Evolutionary conservation across 495 filamentous ascomycete genomes (phyloP).

Genomic region (Talaromyces thailandensis): DNA sequence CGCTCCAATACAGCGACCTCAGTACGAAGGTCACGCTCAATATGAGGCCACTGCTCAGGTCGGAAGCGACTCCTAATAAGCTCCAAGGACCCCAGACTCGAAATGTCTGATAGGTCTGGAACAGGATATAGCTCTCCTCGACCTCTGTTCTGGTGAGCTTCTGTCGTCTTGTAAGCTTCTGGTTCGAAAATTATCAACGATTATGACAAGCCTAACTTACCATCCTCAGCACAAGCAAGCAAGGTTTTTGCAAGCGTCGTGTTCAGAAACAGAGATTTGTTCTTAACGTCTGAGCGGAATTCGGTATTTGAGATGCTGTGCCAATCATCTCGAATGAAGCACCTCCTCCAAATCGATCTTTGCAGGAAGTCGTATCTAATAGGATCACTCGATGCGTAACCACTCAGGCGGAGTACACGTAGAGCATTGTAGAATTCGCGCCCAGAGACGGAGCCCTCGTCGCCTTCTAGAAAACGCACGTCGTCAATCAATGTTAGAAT

Average conservation of each 20-base stretch:
- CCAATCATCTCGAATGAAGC: slow-evolving; percentile 74
- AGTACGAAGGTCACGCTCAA: slow-evolving; percentile 41
- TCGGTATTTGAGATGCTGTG: slow-evolving; percentile 31
- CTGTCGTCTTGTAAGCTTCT: slow-evolving; percentile 15
- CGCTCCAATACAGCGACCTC: slow-evolving; percentile 44
- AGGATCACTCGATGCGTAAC: slow-evolving; percentile 35
- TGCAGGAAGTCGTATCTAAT: slow-evolving; percentile 47
- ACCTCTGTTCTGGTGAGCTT: slow-evolving; percentile 11
- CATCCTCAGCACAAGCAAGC: slow-evolving; percentile 19
- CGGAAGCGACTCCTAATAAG: slow-evolving; percentile 46
- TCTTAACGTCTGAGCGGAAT: slow-evolving; percentile 17
- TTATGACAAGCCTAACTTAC: slow-evolving; percentile 13
- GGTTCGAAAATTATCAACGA: neutral
- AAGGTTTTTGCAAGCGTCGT: slow-evolving; percentile 28
- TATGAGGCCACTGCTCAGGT: slow-evolving; percentile 37
- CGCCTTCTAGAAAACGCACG: slow-evolving; percentile 14
- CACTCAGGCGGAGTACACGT: slow-evolving; percentile 50
- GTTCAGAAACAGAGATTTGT: slow-evolving; percentile 14
- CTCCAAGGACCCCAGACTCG: slow-evolving; percentile 40
- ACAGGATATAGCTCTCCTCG: slow-evolving; percentile 26
- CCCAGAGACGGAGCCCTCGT: slow-evolving; percentile 28
- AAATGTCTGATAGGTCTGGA: slow-evolving; percentile 38
- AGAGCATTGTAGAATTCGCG: slow-evolving; percentile 66
- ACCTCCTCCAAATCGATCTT: slow-evolving; percentile 76
- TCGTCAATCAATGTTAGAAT: slow-evolving; percentile 65